Conservation (phyloP, 306 rosid genomes). For the Glycyrrhiza uralensis region DNA sequence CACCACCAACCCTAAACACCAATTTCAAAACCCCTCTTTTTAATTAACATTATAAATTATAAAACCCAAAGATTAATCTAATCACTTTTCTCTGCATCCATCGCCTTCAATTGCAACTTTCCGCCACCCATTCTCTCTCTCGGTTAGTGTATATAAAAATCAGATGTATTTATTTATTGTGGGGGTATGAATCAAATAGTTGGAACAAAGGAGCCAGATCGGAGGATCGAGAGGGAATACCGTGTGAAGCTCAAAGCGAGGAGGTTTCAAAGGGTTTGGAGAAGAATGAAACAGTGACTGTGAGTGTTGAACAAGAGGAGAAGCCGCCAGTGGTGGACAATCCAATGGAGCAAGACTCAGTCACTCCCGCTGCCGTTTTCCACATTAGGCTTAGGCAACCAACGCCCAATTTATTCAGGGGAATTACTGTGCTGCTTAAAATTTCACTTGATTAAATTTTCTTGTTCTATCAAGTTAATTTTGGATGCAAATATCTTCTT, state of each 20-base stretch:
- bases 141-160: constrained; percentile 36
- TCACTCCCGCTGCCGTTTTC: constrained; percentile 69
- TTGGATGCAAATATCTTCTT: no score
- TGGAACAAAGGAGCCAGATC: constrained; percentile 38
- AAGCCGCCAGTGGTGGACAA: constrained; percentile 26
- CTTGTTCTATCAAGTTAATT: no score
- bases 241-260: neutral
- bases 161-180: constrained; percentile 28
- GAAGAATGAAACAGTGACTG: constrained; percentile 37
- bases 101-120: constrained; percentile 84
- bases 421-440: no score
- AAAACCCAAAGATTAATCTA: constrained; percentile 32
- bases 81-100: constrained; percentile 38
- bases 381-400: constrained; percentile 72
- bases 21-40: neutral
- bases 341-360: constrained; percentile 71
- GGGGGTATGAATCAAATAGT: constrained; percentile 57
- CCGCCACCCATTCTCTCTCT: constrained; percentile 39
- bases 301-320: constrained; percentile 28
- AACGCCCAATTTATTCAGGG: constrained; percentile 60
- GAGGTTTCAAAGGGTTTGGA: constrained; percentile 38
- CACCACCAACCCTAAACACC: no score
- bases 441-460: no score
- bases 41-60: neutral
- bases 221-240: constrained; percentile 13